Base-by-base conservation (phyloP, 768 basidiomycete genomes). In the Mrakia hoshinonis region DNA sequence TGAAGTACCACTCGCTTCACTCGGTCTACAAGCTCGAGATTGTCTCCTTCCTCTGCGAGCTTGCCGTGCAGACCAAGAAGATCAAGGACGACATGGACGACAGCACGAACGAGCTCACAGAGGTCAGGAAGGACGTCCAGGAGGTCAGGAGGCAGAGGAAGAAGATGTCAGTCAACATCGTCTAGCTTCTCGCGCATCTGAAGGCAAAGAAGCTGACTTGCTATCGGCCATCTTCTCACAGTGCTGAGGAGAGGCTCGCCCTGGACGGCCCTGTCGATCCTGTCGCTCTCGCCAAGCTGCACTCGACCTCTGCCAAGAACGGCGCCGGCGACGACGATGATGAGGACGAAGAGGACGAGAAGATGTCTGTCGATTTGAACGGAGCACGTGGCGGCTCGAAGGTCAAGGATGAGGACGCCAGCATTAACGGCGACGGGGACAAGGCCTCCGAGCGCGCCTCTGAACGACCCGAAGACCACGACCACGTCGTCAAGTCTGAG, bases 101-200 rank as follows among this genome's bases (percentile, higher is more conserved):
- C 55, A 91, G 90, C 76, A 92, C 94, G 77, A 85, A 89, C 75
- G 87, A 89, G 74, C 79, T 99, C 73, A 98, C 96, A 11, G 91
- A 93, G 34, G 82, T 96, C 43, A 82, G 96, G 74, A 99, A 98
- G 80, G 91, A 95, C 79, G 90, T 94, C 79, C 92, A 94, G 39
- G 96, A 98, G 74, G 87, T 93, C 73, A 96, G 96, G 81, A 85
- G 94, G 72, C 83, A 88, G 76, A 89, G 89, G 81, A 94, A 91
- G 79, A 87, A 89, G 77, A 84, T 87, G 94, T 95, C 79, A 81
- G 92, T 85, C 60, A 20, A 10, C n/a, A 31, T 22, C 15, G 39
- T 11, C 20, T 39, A 26, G n/a, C 20, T 58, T 64, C 9, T 38
- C 22, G 1, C 24, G 3, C 43, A 29, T 46, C 9, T 10, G 20